phyloP scores from a whole-genome alignment of 225 moss, liverwort and hornwort species.

The Pseudoscleropodium purum region DNA sequence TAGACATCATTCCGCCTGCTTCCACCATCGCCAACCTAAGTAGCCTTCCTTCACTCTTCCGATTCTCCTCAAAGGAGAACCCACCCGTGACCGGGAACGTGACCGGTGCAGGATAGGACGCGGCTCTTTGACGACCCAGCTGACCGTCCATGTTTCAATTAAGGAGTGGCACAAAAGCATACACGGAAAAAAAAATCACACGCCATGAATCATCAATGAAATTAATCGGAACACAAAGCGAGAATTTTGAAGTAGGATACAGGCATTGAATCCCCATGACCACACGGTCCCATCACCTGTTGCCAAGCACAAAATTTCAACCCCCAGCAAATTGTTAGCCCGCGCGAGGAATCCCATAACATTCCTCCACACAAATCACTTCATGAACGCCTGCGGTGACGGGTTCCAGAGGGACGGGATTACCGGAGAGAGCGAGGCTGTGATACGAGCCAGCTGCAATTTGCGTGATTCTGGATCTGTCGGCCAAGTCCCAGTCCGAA shows the following conservation, averaged over 20 bases:
- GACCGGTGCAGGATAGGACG: conserved; percentile 45
- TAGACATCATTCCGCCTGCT: conserved; percentile 55
- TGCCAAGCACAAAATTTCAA: conserved; percentile 1
- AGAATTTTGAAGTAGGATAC: conserved; percentile 38
- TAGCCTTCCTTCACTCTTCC: neutral
- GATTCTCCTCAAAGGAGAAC: conserved; percentile 8
- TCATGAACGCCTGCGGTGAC: neutral
- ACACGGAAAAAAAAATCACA: neutral
- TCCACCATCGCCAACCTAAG: conserved; percentile 21
- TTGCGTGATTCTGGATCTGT: conserved; percentile 16
- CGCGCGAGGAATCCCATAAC: neutral
- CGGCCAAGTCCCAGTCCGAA: conserved; percentile 17
- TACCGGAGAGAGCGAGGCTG: conserved; percentile 56
- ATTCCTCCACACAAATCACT: neutral
- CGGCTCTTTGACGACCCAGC: conserved; percentile 56
- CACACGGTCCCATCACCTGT: conserved; percentile 56
- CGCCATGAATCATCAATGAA: neutral
- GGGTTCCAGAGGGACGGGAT: neutral
- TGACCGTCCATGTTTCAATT: conserved; percentile 71
- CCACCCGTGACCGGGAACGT: conserved; percentile 5
- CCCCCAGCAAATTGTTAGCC: neutral
- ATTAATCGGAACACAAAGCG: neutral
- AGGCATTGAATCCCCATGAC: conserved; percentile 73
- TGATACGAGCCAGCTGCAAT: conserved; percentile 52
- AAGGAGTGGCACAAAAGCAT: conserved; percentile 23